phyloP scores from a whole-genome alignment of 192 early-diverging fungal species.

The Backusella tarrabulga region DNA sequence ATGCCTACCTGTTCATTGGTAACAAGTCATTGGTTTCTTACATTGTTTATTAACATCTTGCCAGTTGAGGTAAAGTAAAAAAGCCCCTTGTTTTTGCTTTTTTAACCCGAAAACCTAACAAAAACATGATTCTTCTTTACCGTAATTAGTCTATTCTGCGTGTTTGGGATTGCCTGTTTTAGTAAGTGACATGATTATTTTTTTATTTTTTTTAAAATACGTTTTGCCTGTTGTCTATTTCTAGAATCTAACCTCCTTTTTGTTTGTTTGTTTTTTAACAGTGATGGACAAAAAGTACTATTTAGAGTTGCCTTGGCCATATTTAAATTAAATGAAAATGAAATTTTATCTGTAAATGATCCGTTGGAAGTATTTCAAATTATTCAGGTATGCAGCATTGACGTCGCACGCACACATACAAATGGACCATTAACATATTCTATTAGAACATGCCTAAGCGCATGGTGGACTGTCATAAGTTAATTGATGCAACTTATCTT shows the following conservation, averaged over 20 bases:
- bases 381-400: conserved; percentile 41
- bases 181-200: conserved; percentile 38
- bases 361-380: conserved; percentile 60
- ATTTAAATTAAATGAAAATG: conserved; percentile 62
- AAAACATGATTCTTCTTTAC: neutral
- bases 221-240: conserved; percentile 4
- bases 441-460: conserved; percentile 58
- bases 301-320: conserved; percentile 75
- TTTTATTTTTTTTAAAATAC: neutral
- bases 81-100: neutral
- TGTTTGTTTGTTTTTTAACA: neutral
- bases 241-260: neutral
- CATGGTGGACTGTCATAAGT: conserved; percentile 60
- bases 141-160: conserved; percentile 57
- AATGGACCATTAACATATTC: neutral
- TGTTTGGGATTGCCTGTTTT: conserved; percentile 83
- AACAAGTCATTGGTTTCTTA: conserved; percentile 82
- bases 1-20: conserved; percentile 67
- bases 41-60: conserved; percentile 71
- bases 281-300: conserved; percentile 68
- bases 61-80: conserved; percentile 57
- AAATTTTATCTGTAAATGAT: conserved; percentile 59
- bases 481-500: conserved; percentile 51
- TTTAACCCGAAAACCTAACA: neutral
- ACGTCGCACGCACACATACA: neutral